Evolutionary conservation across 2,329 filamentous ascomycete species (phyloP), one percentile per base, ranked within the genome.

Genomic region (Curvularia eragrostidis): DNA sequence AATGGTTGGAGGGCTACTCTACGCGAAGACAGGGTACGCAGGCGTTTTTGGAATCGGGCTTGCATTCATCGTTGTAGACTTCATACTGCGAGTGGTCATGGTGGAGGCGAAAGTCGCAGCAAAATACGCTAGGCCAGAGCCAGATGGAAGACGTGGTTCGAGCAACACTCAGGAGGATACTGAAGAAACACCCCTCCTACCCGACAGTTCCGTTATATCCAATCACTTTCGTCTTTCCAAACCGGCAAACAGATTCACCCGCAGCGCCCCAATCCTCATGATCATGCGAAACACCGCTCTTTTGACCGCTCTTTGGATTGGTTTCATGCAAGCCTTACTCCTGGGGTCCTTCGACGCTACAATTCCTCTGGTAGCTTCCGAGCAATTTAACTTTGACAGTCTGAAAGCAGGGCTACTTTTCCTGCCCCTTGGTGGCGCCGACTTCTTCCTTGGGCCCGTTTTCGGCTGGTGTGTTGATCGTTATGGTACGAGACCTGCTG

Each of bases 61-160:
- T 47, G 82, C 77, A 0, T 71, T 89, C 8, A 69, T 89, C 1
- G 80, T 67, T 0, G 58, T 89, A 15, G 87, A 89, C 69, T 84
- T 89, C 57, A 54, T 84, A 21, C 83, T 89, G 80, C 82, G 87
- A 12, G 65, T 87, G 0, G 69, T 85, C 5, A 79, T 89, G 51
- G 80, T 89, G n/a, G 87, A 89, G 72, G 87, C 87, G 73, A 86
- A 85, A 67, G 79, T 81, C 1, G 85, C 85, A 0, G 72, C 71
- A 8, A 78, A 76, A 58, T 85, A 83, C 52, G 18, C 60, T 61
- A 30, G 9, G 50, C 58, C 52, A 53, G 67, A 41, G 49, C 55
- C 52, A 62, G 13, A 32, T 30, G 30, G 62, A 41, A 19, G 52
- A 9, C 38, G 56, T 28, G 15, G 42, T 15, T n/a, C 41, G 18